phyloP scores from a whole-genome alignment of 305 asterid genomes.

The Nicotiana rustica region DNA sequence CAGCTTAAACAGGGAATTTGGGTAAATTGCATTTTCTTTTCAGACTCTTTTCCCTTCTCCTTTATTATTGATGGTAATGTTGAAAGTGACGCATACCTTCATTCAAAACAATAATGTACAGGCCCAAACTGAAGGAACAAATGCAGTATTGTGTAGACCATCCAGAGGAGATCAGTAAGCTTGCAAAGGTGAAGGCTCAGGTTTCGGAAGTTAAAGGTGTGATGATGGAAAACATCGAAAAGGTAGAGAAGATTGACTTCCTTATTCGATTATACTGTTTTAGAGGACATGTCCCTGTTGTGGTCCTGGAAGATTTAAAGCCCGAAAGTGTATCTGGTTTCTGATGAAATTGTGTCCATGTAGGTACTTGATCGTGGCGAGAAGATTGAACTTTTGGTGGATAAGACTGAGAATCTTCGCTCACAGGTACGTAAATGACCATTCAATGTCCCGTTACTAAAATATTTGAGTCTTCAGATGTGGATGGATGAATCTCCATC shows the following conservation, averaged over 20 bases:
- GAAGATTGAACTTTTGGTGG: slow-evolving; percentile 87
- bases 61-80: neutral
- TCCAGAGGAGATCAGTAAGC: slow-evolving; percentile 85
- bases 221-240: slow-evolving; percentile 93
- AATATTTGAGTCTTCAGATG: slow-evolving; percentile 8
- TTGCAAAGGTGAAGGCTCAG: slow-evolving; percentile 88
- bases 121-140: slow-evolving; percentile 87
- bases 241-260: slow-evolving; percentile 49
- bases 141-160: slow-evolving; percentile 90
- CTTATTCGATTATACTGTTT: neutral
- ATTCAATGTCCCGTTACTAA: slow-evolving; percentile 13
- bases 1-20: slow-evolving; percentile 80
- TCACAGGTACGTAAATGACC: slow-evolving; percentile 65
- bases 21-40: slow-evolving; percentile 49
- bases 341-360: slow-evolving; percentile 30
- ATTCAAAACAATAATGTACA: slow-evolving; percentile 35
- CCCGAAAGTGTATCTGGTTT: neutral
- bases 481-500: slow-evolving; percentile 17
- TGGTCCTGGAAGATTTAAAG: slow-evolving; percentile 23
- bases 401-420: slow-evolving; percentile 83
- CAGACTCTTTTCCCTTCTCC: neutral
- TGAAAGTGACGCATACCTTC: slow-evolving; percentile 25
- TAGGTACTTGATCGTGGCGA: slow-evolving; percentile 96
- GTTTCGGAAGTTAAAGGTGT: slow-evolving; percentile 93
- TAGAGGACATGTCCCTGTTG: neutral